Evolutionary conservation across 169 alveolate species (phyloP), one percentile per base, ranked within the genome.

Genomic region (Cryptosporidium meleagridis): DNA sequence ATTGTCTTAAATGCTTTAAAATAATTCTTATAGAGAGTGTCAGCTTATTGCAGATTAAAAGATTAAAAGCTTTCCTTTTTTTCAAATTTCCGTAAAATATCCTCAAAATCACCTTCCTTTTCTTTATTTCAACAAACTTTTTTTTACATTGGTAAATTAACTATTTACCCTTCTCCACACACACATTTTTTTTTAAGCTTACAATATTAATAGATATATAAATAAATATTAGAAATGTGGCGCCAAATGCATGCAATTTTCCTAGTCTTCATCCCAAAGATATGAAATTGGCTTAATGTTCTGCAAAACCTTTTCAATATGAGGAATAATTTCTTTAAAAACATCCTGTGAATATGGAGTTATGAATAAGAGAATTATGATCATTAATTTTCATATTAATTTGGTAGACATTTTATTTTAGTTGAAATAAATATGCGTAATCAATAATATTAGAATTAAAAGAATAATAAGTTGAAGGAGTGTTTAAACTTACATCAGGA

Each of bases 211-310:
- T 55, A 55, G 29, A 16, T 55, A 55, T 12, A 55, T 23, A n/a
- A 55, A n/a, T 55, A 6, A 23, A 23, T 35, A 23, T 35, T 41
- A 8, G 16, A 41, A 69, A 69, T 3, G 61, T 71, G 85, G 85
- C 85, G 85, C 85, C 85, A 48, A 65, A 37, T 33, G 48, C 85
- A 71, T 71, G 85, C 85, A 71, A 33, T 55, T 55, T 55, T 21
- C 67, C 23, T 71, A 45, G 33, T 41, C 31, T 51, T 55, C 67
- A 16, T 71, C 21, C 85, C 68, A 51, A n/a, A 51, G 69, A 51
- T 71, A 71, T 18, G 85, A 51, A 48, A 31, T 71, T 51, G 72
- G 72, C 26, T 65, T 65, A n/a, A 35, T 23, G 2, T 65, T 37
- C 16, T 65, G 53, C 8, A 65, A 21, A 37, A 23, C 51, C 9